Percentiles rank a stretch among this genome's conserved stretches.
These are phyloP conservation scores for Melocanna baccifera DNA, from an alignment of 176 grass and related monocot species.

Conservation along the genomic window DNA sequence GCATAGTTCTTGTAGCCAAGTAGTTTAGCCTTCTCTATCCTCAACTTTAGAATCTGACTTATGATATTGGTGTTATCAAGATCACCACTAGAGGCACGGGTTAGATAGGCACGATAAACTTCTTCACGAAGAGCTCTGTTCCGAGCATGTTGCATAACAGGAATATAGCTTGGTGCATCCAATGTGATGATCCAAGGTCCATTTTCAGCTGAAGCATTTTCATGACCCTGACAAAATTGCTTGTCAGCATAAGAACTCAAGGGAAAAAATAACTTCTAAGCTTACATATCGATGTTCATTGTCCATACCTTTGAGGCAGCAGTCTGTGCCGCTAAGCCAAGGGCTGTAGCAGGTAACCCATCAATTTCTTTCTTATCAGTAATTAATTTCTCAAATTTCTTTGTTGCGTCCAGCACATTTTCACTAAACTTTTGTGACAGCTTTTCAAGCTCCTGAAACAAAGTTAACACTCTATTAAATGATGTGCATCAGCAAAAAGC, in stretches of 20 bases:
- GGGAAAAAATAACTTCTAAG: neutral
- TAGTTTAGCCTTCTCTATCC: slow-evolving; percentile 85
- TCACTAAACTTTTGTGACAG: slow-evolving; percentile 89
- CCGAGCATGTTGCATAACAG: slow-evolving; percentile 93
- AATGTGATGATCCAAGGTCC: slow-evolving; percentile 95
- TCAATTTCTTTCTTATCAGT: slow-evolving; percentile 88
- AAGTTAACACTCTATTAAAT: slow-evolving; percentile 2
- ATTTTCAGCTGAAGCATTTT: slow-evolving; percentile 85
- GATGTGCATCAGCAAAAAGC: neutral
- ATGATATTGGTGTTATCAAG: slow-evolving; percentile 89
- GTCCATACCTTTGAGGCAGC: slow-evolving; percentile 64
- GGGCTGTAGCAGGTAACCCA: slow-evolving; percentile 71
- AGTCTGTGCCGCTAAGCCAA: slow-evolving; percentile 86
- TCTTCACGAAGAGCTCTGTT: slow-evolving; percentile 88
- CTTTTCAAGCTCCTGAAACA: slow-evolving; percentile 89
- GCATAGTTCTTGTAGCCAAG: slow-evolving; percentile 95
- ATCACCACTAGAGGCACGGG: slow-evolving; percentile 77
- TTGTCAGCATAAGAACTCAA: neutral
- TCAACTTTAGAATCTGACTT: slow-evolving; percentile 72
- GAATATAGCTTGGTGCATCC: slow-evolving; percentile 78
- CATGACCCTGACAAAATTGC: slow-evolving; percentile 59
- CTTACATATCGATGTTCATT: neutral
- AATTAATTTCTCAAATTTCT: slow-evolving; percentile 90
- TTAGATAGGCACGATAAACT: slow-evolving; percentile 78
- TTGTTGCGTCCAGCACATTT: slow-evolving; percentile 93